These are phyloP conservation scores for Polysphondylium violaceum DNA, from an alignment of 78 protist genomes.

Conservation along the genomic window DNA sequence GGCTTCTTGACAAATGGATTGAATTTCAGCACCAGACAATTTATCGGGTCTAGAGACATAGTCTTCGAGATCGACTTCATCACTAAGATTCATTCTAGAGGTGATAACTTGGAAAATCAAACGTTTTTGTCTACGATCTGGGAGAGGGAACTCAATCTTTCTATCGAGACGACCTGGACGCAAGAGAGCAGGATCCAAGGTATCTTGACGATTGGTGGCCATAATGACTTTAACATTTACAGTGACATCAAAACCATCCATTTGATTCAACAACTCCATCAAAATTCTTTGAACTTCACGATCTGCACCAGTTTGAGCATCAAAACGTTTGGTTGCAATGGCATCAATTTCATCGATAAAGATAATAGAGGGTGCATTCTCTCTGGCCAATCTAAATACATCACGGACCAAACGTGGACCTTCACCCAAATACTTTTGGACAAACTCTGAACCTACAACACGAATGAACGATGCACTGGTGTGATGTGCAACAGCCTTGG, in stretches of 20 bases:
- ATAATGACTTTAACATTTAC: slow-evolving; percentile 99
- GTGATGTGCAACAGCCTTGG: slow-evolving; percentile 99
- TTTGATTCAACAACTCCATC: slow-evolving; percentile 99
- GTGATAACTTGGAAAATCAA: slow-evolving; percentile 98
- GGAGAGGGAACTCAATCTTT: slow-evolving; percentile 98
- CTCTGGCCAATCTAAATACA: slow-evolving; percentile 98
- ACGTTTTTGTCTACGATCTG: slow-evolving; percentile 99
- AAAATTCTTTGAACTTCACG: slow-evolving; percentile 99
- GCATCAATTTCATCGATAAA: slow-evolving; percentile 99
- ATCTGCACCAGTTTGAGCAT: slow-evolving; percentile 99
- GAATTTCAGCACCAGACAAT: slow-evolving; percentile 98
- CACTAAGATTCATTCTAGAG: slow-evolving; percentile 97
- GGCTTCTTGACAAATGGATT: slow-evolving; percentile 99
- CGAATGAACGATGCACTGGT: slow-evolving; percentile 98
- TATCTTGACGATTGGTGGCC: slow-evolving; percentile 99
- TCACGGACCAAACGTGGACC: slow-evolving; percentile 99
- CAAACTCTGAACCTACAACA: slow-evolving; percentile 99
- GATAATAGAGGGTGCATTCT: slow-evolving; percentile 99
- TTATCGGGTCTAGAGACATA: slow-evolving; percentile 98
- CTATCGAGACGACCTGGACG: slow-evolving; percentile 99
- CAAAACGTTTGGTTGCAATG: slow-evolving; percentile 98
- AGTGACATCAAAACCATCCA: slow-evolving; percentile 99
- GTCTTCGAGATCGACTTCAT: slow-evolving; percentile 99
- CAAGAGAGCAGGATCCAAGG: slow-evolving; percentile 99
- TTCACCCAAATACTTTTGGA: slow-evolving; percentile 99